Conservation (phyloP, 257 asterid genomes). For the Penstemon barbatus region DNA sequence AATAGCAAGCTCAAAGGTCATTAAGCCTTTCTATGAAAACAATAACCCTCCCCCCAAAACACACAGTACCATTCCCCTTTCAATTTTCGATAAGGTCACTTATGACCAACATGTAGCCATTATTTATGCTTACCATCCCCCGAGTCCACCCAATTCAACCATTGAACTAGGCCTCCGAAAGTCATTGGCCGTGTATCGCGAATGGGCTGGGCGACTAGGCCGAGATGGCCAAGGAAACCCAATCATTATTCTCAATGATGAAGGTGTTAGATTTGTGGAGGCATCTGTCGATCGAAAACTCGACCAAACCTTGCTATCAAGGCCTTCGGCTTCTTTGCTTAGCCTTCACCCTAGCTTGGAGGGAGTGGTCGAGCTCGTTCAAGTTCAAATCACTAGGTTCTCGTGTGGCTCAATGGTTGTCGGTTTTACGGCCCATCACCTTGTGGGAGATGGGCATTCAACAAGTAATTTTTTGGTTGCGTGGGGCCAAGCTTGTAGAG, state of each 20-base stretch:
- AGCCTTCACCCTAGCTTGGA: conserved; percentile 64
- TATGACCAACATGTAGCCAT: conserved; percentile 70
- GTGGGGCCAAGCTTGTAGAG: conserved; percentile 80
- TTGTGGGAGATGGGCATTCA: conserved; percentile 74
- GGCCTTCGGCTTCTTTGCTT: conserved; percentile 52
- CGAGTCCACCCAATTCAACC: conserved; percentile 51
- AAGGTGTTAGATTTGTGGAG: conserved; percentile 74
- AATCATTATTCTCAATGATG: conserved; percentile 56
- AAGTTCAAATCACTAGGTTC: conserved; percentile 78
- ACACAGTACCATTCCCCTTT: conserved; percentile 45
- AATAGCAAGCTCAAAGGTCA: conserved; percentile 56
- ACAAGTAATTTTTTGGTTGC: conserved; percentile 74
- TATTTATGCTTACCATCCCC: conserved; percentile 76
- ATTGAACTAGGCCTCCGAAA: conserved; percentile 62
- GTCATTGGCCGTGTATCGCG: conserved; percentile 58
- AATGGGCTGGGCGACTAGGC: conserved; percentile 81
- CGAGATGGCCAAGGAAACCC: conserved; percentile 44
- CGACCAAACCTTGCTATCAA: conserved; percentile 40
- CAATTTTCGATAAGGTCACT: conserved; percentile 71
- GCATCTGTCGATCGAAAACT: conserved; percentile 59
- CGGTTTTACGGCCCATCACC: conserved; percentile 79
- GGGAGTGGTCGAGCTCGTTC: conserved; percentile 60
- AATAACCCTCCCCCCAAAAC: conserved; percentile 39
- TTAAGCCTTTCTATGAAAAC: conserved; percentile 62
- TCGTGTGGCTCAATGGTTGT: conserved; percentile 78